Evolutionary conservation across 1,139 yeast species (phyloP).

Genomic region (Candida sanyaensis): DNA sequence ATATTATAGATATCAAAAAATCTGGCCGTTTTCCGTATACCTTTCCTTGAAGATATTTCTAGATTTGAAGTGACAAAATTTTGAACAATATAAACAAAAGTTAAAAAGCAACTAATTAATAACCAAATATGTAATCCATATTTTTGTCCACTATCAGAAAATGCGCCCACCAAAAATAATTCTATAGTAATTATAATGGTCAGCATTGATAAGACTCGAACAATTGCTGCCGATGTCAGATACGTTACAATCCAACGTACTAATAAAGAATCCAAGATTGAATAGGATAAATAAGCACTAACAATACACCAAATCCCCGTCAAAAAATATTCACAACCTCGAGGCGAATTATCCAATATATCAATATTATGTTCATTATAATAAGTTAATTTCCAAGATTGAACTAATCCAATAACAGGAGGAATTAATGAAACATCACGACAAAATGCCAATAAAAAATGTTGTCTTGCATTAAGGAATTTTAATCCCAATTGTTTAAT

Average conservation of each 20-base stretch:
- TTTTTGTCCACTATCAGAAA: constrained; percentile 49
- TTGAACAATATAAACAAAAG: constrained; percentile 82
- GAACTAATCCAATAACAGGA: constrained; percentile 57
- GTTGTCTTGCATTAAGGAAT: constrained; percentile 74
- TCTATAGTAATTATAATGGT: constrained; percentile 70
- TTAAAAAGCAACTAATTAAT: constrained; percentile 78
- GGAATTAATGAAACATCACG: constrained; percentile 74
- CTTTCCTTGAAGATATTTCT: constrained; percentile 39
- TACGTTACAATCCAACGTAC: constrained; percentile 93
- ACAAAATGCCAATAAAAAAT: constrained; percentile 69
- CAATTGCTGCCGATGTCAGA: constrained; percentile 83
- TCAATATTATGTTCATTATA: constrained; percentile 22
- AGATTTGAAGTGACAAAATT: constrained; percentile 87
- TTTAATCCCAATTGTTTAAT: constrained; percentile 63
- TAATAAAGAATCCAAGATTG: constrained; percentile 86
- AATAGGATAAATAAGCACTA: constrained; percentile 79
- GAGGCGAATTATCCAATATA: constrained; percentile 49
- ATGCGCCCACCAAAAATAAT: constrained; percentile 63
- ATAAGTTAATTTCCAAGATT: constrained; percentile 53
- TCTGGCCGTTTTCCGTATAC: constrained; percentile 36
- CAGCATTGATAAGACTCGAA: constrained; percentile 82
- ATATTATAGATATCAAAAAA: constrained; percentile 82
- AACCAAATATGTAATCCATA: constrained; percentile 92
- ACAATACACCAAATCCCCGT: constrained; percentile 85
- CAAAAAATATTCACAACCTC: constrained; percentile 69